A percentile compares a stretch with the other conserved stretches of the same genome.
Conservation (phyloP, 345 rosid species). For the Lumnitzera racemosa region DNA sequence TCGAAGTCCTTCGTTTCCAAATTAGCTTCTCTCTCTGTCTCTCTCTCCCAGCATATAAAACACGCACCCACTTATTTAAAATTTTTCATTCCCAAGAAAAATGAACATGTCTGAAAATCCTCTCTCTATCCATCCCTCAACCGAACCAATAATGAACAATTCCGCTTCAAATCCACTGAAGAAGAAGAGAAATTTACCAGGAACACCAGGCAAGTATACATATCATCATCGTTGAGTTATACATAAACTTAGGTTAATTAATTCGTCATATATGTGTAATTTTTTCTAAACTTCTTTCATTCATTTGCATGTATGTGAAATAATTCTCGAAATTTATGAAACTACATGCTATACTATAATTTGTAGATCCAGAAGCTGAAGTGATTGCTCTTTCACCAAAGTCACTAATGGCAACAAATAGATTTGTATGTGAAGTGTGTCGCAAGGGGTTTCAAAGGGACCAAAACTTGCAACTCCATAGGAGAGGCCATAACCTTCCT, state of each 20-base stretch:
- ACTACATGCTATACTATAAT: neutral
- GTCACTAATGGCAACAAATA: slow-evolving; percentile 34
- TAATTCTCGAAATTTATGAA: neutral
- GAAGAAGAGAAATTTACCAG: slow-evolving; percentile 62
- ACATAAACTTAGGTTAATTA: no score
- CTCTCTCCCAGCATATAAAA: no score
- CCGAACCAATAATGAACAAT: slow-evolving; percentile 40
- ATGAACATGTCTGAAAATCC: slow-evolving; percentile 44
- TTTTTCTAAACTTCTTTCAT: neutral
- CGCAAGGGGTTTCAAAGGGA: slow-evolving; percentile 39
- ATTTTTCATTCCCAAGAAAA: slow-evolving; percentile 10
- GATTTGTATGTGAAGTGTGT: slow-evolving; percentile 38
- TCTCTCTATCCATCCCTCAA: slow-evolving; percentile 32
- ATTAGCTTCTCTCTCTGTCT: no score
- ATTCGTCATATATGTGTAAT: neutral
- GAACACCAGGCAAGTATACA: slow-evolving; percentile 58
- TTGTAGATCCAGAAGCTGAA: slow-evolving; percentile 40
- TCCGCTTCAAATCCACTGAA: slow-evolving; percentile 44
- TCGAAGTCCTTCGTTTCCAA: neutral
- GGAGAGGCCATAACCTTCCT: slow-evolving; percentile 40
- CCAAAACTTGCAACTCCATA: slow-evolving; percentile 38
- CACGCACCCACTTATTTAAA: neutral
- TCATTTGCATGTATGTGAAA: no score
- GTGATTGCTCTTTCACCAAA: slow-evolving; percentile 32
- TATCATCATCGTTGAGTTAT: no score